These are phyloP conservation scores for Xylaria sp. DNA, from an alignment of 2,329 filamentous ascomycete species.

Conservation along the genomic window DNA sequence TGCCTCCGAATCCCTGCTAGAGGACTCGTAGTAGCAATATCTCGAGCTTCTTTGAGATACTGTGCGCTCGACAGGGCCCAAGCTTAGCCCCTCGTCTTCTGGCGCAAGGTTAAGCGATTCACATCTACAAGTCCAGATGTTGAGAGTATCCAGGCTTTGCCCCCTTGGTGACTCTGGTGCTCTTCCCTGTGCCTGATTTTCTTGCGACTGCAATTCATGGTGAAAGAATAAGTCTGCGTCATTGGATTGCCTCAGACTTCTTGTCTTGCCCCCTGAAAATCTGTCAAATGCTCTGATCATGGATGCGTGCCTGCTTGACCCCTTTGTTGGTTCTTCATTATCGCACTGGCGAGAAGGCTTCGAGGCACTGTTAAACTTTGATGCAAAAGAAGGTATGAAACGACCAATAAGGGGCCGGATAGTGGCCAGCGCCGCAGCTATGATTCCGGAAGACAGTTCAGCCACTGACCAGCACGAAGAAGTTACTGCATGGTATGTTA, in stretches of 20 bases:
- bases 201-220: neutral
- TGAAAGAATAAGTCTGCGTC: neutral
- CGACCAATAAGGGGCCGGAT: constrained; percentile 27
- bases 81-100: constrained; percentile 4
- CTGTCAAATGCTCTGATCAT: neutral
- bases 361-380: constrained; percentile 1
- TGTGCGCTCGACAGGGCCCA: neutral
- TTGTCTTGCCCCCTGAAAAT: neutral
- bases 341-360: neutral
- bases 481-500: constrained; percentile 25
- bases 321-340: neutral
- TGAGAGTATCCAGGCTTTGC: neutral
- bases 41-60: constrained; percentile 16
- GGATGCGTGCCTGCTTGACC: neutral
- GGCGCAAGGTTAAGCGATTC: constrained; percentile 10
- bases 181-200: neutral
- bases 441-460: constrained; percentile 31
- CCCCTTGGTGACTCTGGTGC: neutral
- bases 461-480: constrained; percentile 33
- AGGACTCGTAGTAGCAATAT: constrained; percentile 10
- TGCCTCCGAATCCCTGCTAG: constrained; percentile 11
- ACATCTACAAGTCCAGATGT: neutral
- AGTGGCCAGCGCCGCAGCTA: constrained; percentile 30
- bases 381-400: constrained; percentile 22
- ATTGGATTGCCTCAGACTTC: too few species aligned